These are phyloP conservation scores for Pholiota adiposa DNA, from an alignment of 1,284 basidiomycete species.

Conservation along the genomic window DNA sequence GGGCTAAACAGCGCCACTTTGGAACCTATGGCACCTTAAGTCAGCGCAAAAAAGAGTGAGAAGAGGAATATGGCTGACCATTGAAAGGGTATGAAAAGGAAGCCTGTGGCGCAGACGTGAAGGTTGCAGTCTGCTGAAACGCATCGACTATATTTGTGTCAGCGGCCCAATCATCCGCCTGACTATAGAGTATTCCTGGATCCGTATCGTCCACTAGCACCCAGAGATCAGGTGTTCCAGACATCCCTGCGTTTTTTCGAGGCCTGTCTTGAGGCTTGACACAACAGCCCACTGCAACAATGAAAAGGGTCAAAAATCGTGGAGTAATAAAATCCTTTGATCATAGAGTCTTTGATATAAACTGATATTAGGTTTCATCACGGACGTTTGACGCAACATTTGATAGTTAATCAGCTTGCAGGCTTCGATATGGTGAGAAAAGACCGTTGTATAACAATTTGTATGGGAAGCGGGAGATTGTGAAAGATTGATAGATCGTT, in stretches of 20 bases:
- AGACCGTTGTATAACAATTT: too few relatives aligned
- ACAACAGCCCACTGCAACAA: too few relatives aligned
- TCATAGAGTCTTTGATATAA: too few relatives aligned
- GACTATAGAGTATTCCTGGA: neutral
- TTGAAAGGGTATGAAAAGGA: neutral
- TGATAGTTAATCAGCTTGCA: too few relatives aligned
- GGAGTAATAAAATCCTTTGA: too few relatives aligned
- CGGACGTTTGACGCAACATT: too few relatives aligned
- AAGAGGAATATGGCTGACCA: neutral
- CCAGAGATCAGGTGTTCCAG: neutral
- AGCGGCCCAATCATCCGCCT: neutral
- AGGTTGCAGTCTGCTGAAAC: neutral
- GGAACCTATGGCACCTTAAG: neutral
- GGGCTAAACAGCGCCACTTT: neutral
- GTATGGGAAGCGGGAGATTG: too few relatives aligned
- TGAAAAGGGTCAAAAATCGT: too few relatives aligned
- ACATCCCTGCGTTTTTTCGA: neutral
- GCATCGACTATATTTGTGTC: neutral
- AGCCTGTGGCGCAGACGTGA: neutral
- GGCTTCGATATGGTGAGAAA: too few relatives aligned
- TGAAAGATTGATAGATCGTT: too few relatives aligned
- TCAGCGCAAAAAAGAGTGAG: neutral
- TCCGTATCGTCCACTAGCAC: neutral
- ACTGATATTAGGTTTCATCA: too few relatives aligned
- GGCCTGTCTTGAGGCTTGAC: too few relatives aligned